Base-by-base conservation (phyloP, 2,329 filamentous ascomycete species). In the Niveomyces coronatus region DNA sequence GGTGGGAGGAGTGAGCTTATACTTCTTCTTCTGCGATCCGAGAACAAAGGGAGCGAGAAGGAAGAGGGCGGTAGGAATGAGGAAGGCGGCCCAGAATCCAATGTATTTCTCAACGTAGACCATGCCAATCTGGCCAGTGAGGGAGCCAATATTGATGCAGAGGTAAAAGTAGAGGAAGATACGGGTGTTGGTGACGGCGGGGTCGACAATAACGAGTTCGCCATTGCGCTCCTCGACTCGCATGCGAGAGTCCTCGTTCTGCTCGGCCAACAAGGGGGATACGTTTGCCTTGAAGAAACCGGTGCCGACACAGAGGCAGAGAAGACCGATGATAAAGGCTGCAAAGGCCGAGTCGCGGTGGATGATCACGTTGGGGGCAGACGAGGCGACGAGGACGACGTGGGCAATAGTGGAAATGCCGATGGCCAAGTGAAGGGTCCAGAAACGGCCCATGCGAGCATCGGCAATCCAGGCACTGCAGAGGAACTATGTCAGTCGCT, bases 221-320 rank as follows among this genome's bases (percentile, higher is more conserved):
- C 81, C 81, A 13, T 61, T 59, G 28, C 65, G 61, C 3, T 65
- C 70, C 47, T 72, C 64, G 39, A 84, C 67, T 35, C 67, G 69
- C 45, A 76, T 70, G 43, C 66, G 70, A 4, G 64, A 68, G 41
- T 76, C 71, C 23, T 65, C 67, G 54, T 80, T 79, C 57, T 85
- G 80, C 50, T 85, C 81, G 15, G 79, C 79, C 40, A 85, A 73
- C 14, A 85, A 62, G 1, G 80, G 78, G 0, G 79, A 77, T 30
- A 88, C 82, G 52, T 88, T 88, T 45, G 79, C 74, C 65, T 88
- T 89, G 72, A 88, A 86, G 51, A 84, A 81, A 44, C 83, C 83
- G 1, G 82, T 85, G 30, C 83, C 83, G 20, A 85, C 57, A 47
- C 67, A 67, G 27, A 71, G 63, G 17, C 53, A 52, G 23, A 70